These are phyloP conservation scores for Penicillium flavigenum DNA, from an alignment of 495 filamentous ascomycete genomes.

Conservation along the genomic window DNA sequence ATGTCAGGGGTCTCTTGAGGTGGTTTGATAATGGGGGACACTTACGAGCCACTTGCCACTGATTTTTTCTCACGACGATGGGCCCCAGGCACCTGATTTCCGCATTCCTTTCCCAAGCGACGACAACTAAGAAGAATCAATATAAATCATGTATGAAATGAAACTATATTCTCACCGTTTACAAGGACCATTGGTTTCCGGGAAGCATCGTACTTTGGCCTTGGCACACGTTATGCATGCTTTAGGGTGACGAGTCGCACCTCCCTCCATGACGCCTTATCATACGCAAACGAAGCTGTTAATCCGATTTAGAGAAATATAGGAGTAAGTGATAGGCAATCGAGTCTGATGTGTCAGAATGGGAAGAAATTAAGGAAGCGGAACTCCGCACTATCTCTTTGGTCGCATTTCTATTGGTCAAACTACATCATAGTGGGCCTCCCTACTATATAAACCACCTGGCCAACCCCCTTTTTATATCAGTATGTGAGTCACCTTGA, in stretches of 20 bases:
- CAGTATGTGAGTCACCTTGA: no score
- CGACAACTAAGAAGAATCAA: constrained; percentile 19
- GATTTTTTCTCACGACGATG: constrained; percentile 21
- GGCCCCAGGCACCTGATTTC: constrained; percentile 24
- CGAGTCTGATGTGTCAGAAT: background rate
- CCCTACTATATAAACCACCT: background rate
- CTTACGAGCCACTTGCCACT: constrained; percentile 14
- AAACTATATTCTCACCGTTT: constrained; percentile 21
- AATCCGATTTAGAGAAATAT: background rate
- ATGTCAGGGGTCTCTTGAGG: background rate
- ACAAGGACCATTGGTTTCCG: constrained; percentile 20
- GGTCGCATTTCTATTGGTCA: background rate
- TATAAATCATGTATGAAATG: background rate
- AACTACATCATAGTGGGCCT: background rate
- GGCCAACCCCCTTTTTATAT: background rate
- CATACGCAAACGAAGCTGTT: background rate
- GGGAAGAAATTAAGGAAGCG: background rate
- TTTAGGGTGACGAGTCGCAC: constrained; percentile 21
- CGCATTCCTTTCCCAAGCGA: constrained; percentile 28
- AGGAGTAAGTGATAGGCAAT: background rate
- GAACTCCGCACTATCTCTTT: background rate
- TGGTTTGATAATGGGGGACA: background rate
- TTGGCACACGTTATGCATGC: constrained; percentile 31
- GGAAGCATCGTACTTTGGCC: constrained; percentile 32
- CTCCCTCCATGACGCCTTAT: constrained; percentile 12